Evolutionary conservation across 169 alveolate genomes (phyloP).

Genomic region (Plasmodium adleri): DNA sequence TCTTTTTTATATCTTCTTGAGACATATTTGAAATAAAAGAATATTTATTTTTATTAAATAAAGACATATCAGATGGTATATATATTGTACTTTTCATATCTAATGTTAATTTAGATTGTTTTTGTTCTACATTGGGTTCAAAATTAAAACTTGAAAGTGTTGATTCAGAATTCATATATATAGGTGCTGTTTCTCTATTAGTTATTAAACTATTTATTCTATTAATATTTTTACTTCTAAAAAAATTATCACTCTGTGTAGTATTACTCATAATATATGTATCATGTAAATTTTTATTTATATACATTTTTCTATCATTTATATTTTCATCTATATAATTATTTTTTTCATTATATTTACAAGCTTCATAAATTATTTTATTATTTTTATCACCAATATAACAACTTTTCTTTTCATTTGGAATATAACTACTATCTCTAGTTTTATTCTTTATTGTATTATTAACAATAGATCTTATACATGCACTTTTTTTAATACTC

Average conservation of each 20-base stretch:
- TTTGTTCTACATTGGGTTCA: constrained; percentile 42
- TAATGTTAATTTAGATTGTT: neutral
- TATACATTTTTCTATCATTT: neutral
- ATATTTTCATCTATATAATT: neutral
- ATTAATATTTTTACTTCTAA: constrained; percentile 19
- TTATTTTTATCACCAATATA: neutral
- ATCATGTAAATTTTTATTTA: constrained; percentile 18
- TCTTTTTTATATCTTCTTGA: neutral
- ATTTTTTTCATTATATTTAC: neutral
- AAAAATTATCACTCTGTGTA: constrained; percentile 39
- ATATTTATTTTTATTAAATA: neutral
- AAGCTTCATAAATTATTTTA: neutral
- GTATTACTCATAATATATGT: constrained; percentile 59
- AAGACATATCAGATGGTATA: too few species aligned
- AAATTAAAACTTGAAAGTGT: constrained; percentile 61
- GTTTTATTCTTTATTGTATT: constrained; percentile 27
- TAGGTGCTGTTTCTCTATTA: constrained; percentile 32
- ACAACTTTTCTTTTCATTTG: neutral
- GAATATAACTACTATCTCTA: neutral
- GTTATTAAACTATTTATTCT: constrained; percentile 33
- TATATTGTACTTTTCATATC: neutral
- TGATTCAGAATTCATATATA: constrained; percentile 48
- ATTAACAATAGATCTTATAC: constrained; percentile 38
- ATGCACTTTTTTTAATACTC: constrained; percentile 53
- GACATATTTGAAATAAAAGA: constrained; percentile 1